Conservation (phyloP, 495 filamentous ascomycete genomes). For the Penicillium crystallinum region DNA sequence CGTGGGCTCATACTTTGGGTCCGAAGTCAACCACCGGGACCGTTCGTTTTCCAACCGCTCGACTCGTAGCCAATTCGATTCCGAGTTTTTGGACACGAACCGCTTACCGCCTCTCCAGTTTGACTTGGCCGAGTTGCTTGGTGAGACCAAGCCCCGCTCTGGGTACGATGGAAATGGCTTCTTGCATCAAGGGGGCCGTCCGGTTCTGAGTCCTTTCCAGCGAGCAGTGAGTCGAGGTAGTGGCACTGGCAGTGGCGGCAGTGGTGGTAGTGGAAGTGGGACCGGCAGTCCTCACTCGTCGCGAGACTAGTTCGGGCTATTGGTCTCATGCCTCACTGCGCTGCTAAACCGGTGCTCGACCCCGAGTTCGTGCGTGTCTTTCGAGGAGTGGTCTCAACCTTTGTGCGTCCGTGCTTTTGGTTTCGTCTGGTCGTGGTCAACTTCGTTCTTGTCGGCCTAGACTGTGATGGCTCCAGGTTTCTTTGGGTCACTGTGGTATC, state of each 20-base stretch:
- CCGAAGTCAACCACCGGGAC: slow-evolving; percentile 34
- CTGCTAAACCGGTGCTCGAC: slow-evolving; percentile 1
- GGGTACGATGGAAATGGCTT: slow-evolving; percentile 33
- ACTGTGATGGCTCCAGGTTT: slow-evolving; percentile 1
- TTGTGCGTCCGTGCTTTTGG: slow-evolving; percentile 10
- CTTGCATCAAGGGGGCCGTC: slow-evolving; percentile 25
- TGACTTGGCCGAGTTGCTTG: slow-evolving; percentile 33
- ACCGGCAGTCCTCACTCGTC: slow-evolving; percentile 44
- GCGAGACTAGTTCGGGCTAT: slow-evolving; percentile 23
- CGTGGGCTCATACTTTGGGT: slow-evolving; percentile 29
- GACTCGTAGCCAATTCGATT: slow-evolving; percentile 35
- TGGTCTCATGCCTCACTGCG: neutral
- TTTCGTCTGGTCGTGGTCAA: slow-evolving; percentile 2
- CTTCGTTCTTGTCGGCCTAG: slow-evolving; percentile 8
- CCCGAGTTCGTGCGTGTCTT: slow-evolving; percentile 6
- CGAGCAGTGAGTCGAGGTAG: slow-evolving; percentile 41
- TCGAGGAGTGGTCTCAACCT: neutral
- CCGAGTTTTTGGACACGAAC: slow-evolving; percentile 35
- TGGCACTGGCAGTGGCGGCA: slow-evolving; percentile 42
- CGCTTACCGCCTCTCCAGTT: slow-evolving; percentile 31
- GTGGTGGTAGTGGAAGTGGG: slow-evolving; percentile 39
- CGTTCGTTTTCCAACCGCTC: slow-evolving; percentile 48
- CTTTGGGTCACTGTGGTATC: neutral
- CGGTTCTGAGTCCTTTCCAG: slow-evolving; percentile 38
- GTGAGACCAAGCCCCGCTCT: slow-evolving; percentile 28